A percentile compares a stretch with the other conserved stretches of the same genome.
Conservation (phyloP, 306 rosid species). For the Rosa lucieae region DNA sequence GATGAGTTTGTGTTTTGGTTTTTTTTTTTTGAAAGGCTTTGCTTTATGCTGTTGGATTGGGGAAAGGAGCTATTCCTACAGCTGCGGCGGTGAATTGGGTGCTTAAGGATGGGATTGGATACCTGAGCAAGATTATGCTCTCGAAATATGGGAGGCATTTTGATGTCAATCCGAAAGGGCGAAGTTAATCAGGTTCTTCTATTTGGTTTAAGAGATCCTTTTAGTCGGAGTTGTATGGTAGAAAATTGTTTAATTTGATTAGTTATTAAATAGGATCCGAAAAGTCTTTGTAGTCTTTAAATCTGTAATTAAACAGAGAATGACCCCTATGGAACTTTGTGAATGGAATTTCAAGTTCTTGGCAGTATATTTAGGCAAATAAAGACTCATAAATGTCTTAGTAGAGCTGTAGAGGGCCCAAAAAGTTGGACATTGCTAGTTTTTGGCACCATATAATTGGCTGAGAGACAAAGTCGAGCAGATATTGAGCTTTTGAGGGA, state of each 20-base stretch:
- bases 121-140: constrained; percentile 79
- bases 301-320: not conserved
- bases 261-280: not conserved
- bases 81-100: constrained; percentile 75
- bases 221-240: not conserved
- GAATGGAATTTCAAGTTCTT: not conserved
- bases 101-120: constrained; percentile 92
- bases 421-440: too few relatives aligned
- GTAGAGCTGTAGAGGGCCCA: too few relatives aligned
- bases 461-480: not conserved
- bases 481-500: not conserved
- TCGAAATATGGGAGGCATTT: constrained; percentile 91
- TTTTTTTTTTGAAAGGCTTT: constrained; percentile 34
- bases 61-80: constrained; percentile 91
- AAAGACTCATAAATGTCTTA: too few relatives aligned
- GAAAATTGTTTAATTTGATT: not conserved
- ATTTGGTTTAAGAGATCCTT: not conserved
- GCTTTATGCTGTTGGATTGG: constrained; percentile 94
- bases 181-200: constrained; percentile 42
- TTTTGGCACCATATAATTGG: not conserved
- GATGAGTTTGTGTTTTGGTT: not conserved
- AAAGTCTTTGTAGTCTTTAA: not conserved
- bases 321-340: not conserved
- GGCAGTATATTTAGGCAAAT: too few relatives aligned
- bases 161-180: constrained; percentile 88